Conservation (phyloP, 148 eudicot genomes). For the Vaccinium macrocarpon region DNA sequence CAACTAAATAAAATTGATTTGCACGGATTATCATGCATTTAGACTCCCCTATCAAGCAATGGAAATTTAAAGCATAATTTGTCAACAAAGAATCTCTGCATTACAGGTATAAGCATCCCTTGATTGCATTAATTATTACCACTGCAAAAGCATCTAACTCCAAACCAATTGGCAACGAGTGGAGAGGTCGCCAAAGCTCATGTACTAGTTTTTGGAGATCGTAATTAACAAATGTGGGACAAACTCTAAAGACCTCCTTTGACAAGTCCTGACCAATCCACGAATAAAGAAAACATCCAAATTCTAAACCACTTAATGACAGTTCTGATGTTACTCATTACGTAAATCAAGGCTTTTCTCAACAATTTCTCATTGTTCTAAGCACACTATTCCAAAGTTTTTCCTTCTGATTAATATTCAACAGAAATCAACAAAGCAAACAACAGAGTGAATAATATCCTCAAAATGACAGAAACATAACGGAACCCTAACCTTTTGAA, state of each 20-base stretch:
- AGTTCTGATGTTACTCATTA: background rate
- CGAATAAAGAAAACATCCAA: too few species aligned
- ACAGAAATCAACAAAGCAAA: background rate
- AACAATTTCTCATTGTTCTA: background rate
- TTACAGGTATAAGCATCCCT: background rate
- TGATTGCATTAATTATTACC: background rate
- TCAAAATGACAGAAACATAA: background rate
- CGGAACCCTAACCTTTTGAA: slow-evolving; percentile 66
- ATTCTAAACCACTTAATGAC: background rate
- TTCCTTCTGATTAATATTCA: background rate
- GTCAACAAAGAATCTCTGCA: background rate
- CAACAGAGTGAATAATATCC: background rate
- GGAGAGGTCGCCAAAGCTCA: too few species aligned
- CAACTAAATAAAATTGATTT: background rate
- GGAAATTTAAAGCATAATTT: background rate
- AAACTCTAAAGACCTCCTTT: background rate
- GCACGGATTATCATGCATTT: background rate
- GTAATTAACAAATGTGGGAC: too few species aligned
- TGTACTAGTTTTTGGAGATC: too few species aligned
- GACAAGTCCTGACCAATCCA: background rate
- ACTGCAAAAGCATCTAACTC: too few species aligned
- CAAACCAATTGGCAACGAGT: too few species aligned
- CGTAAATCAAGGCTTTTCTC: background rate
- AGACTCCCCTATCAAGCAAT: background rate
- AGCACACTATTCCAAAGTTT: background rate